Evolutionary conservation across 2,329 filamentous ascomycete species (phyloP).

Genomic region (Amphichorda felina): DNA sequence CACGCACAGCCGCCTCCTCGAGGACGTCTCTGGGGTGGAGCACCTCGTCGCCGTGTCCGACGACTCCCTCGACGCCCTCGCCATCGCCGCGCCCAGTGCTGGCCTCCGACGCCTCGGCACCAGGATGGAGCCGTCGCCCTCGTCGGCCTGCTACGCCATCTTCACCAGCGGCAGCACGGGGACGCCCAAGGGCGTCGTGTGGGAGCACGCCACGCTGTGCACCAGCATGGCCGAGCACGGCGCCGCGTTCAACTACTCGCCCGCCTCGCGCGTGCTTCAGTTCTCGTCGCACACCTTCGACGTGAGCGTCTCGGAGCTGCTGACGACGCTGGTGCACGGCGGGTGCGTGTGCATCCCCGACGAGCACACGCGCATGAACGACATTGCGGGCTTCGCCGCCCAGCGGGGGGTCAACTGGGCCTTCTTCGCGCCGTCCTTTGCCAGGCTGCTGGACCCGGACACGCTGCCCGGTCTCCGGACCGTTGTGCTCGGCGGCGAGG

Average conservation of each 20-base stretch:
- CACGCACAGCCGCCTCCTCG: too few species aligned
- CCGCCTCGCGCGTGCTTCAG: neutral
- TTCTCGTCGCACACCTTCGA: constrained; percentile 20
- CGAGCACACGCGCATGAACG: neutral
- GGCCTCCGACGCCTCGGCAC: too few species aligned
- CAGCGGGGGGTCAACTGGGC: neutral
- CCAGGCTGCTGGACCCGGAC: constrained; percentile 6
- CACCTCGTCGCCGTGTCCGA: too few species aligned
- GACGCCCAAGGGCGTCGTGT: constrained; percentile 2
- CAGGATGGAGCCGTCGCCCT: too few species aligned
- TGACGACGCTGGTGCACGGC: constrained; percentile 22
- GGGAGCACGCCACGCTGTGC: neutral
- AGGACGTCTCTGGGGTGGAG: too few species aligned
- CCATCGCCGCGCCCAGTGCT: too few species aligned
- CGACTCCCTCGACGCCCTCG: too few species aligned
- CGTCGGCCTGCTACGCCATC: neutral
- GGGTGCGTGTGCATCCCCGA: constrained; percentile 22
- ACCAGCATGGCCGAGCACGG: neutral
- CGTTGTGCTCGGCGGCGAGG: constrained; percentile 7
- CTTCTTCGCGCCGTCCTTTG: constrained; percentile 9
- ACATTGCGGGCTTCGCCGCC: neutral
- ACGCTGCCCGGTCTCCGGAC: constrained; percentile 6
- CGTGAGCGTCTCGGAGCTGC: constrained; percentile 22
- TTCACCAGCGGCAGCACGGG: constrained; percentile 5
- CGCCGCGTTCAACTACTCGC: neutral